Percentiles rank a stretch among this genome's conserved stretches.
These are phyloP conservation scores for Acanthochlamys bracteata DNA, from an alignment of 106 monocot genomes.

Conservation along the genomic window DNA sequence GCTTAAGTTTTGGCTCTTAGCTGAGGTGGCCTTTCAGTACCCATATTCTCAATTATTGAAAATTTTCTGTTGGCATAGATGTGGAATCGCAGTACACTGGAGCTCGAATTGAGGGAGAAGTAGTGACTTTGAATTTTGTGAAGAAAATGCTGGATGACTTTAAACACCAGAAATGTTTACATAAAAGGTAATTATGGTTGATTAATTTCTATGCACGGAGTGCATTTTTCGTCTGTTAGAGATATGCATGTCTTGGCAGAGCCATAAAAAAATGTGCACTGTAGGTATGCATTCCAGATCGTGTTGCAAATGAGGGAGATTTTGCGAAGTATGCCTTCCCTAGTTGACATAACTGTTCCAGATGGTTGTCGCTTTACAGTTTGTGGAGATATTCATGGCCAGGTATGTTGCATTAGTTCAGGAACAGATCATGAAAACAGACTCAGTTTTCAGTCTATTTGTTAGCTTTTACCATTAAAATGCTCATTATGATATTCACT, in stretches of 20 bases:
- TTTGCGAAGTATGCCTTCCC: constrained; percentile 66
- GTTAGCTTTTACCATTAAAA: not conserved
- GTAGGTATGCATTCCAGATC: constrained; percentile 88
- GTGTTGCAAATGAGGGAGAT: constrained; percentile 64
- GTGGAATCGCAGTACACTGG: constrained; percentile 87
- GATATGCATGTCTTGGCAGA: constrained; percentile 1
- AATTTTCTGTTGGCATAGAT: constrained; percentile 27
- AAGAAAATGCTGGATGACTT: constrained; percentile 96
- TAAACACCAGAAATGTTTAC: constrained; percentile 73
- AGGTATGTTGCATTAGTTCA: constrained; percentile 28
- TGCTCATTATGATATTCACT: not conserved
- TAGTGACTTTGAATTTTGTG: constrained; percentile 74
- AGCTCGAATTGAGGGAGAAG: constrained; percentile 91
- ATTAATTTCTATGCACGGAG: too few species aligned
- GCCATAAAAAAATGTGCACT: not conserved
- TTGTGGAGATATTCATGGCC: constrained; percentile 97
- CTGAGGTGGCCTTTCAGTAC: not conserved
- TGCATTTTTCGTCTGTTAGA: not conserved
- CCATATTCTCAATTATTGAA: not conserved
- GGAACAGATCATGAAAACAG: not conserved
- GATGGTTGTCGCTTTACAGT: constrained; percentile 75
- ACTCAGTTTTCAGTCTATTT: too few species aligned
- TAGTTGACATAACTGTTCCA: constrained; percentile 74
- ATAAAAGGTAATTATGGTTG: constrained; percentile 60
- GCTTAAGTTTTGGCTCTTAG: too few species aligned